A percentile compares a stretch with the other conserved stretches of the same genome.
Conservation (phyloP, 2,329 filamentous ascomycete species). For the Stachybotrys chartarum region DNA sequence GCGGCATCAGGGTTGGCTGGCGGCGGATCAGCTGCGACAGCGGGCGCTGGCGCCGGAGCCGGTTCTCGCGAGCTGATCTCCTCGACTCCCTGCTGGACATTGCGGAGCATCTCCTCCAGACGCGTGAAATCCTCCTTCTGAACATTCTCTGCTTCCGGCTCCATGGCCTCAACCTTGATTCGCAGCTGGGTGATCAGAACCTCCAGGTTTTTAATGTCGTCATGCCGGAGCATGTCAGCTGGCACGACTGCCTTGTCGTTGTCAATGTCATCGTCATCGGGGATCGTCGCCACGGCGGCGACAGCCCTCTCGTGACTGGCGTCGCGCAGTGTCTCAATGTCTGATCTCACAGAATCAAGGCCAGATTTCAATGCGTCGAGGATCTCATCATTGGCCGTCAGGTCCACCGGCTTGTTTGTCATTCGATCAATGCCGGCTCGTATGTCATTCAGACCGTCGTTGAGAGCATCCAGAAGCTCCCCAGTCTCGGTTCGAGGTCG, state of each 20-base stretch:
- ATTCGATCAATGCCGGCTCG: constrained; percentile 71
- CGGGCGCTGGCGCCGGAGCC: constrained; percentile 6
- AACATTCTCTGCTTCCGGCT: constrained; percentile 24
- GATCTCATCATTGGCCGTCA: constrained; percentile 83
- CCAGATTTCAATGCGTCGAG: constrained; percentile 82
- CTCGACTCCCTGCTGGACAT: constrained; percentile 41
- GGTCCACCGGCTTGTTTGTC: constrained; percentile 70
- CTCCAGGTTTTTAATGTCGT: constrained; percentile 82
- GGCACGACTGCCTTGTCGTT: constrained; percentile 22
- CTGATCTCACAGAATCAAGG: constrained; percentile 64
- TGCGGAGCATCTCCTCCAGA: constrained; percentile 44
- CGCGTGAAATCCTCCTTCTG: constrained; percentile 47
- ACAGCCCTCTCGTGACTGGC: constrained; percentile 38
- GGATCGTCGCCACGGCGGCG: constrained; percentile 33
- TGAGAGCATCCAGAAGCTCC: constrained; percentile 82
- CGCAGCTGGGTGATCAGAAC: constrained; percentile 73
- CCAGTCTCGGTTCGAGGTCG: constrained; percentile 64
- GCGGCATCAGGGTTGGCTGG: constrained; percentile 22
- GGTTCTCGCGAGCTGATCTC: constrained; percentile 30
- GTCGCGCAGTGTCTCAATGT: constrained; percentile 73
- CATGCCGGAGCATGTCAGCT: constrained; percentile 50
- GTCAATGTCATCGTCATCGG: constrained; percentile 30
- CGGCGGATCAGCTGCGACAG: constrained; percentile 7
- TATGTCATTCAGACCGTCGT: constrained; percentile 77
- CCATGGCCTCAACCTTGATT: constrained; percentile 65